Conservation (phyloP, 169 alveolate genomes). For the Plasmodium billcollinsi region DNA sequence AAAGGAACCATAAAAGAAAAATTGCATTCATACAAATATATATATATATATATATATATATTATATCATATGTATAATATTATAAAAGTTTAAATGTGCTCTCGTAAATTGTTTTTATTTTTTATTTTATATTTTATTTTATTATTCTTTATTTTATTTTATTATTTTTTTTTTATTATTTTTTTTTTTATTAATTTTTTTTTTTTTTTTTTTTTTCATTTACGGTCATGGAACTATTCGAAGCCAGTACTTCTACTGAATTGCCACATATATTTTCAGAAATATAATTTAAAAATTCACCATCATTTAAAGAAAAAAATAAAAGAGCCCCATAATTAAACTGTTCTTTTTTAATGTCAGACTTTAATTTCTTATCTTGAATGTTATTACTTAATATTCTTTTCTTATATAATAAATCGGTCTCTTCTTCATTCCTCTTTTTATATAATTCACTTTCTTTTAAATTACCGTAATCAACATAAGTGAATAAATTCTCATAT, state of each 20-base stretch:
- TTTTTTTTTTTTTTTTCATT: no score
- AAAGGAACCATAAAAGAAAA: neutral
- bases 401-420: constrained; percentile 12
- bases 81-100: neutral
- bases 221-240: constrained; percentile 70
- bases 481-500: constrained; percentile 30
- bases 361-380: constrained; percentile 34
- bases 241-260: constrained; percentile 67
- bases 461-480: constrained; percentile 10
- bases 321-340: constrained; percentile 62
- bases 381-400: constrained; percentile 36
- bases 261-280: constrained; percentile 71
- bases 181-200: no score
- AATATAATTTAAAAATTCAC: constrained; percentile 66
- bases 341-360: constrained; percentile 20
- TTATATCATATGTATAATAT: neutral
- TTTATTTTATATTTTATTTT: no score
- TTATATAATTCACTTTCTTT: neutral
- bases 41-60: constrained; percentile 6
- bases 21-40: neutral
- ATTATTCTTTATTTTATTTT: no score
- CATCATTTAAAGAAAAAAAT: constrained; percentile 72
- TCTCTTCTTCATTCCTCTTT: constrained; percentile 2
- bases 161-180: no score
- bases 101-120: neutral